These are phyloP conservation scores for Plasmopara halstedii DNA, from an alignment of 352 stramenopile species.

Conservation along the genomic window DNA sequence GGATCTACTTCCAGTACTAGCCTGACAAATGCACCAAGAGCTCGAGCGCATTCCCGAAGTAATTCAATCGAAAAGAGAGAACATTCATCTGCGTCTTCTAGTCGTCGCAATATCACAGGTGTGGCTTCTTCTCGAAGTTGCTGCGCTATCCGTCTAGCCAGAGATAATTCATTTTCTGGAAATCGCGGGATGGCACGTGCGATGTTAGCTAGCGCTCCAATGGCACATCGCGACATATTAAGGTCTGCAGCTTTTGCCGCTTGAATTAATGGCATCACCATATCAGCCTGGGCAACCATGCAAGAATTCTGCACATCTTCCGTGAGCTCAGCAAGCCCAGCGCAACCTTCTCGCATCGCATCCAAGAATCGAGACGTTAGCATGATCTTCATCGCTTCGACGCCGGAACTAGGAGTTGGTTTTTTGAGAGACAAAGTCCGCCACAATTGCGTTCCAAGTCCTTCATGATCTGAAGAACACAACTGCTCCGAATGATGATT, in stretches of 20 bases:
- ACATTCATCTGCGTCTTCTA: slow-evolving; percentile 37
- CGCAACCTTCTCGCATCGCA: slow-evolving; percentile 66
- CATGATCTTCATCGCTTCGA: slow-evolving; percentile 84
- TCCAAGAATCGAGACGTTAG: slow-evolving; percentile 65
- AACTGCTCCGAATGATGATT: slow-evolving; percentile 5
- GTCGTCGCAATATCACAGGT: slow-evolving; percentile 30
- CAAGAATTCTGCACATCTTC: slow-evolving; percentile 53
- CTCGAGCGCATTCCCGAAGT: slow-evolving; percentile 61
- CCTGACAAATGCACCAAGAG: slow-evolving; percentile 41
- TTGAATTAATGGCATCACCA: slow-evolving; percentile 46
- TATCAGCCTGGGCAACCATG: slow-evolving; percentile 43
- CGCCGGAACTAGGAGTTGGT: slow-evolving; percentile 48
- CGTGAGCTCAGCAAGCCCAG: slow-evolving; percentile 60
- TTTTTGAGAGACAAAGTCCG: slow-evolving; percentile 38
- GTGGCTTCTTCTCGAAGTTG: slow-evolving; percentile 44
- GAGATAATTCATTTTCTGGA: slow-evolving; percentile 27
- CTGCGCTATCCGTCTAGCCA: slow-evolving; percentile 23
- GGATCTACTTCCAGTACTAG: slow-evolving; percentile 32
- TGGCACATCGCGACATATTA: slow-evolving; percentile 59
- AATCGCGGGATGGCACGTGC: slow-evolving; percentile 45
- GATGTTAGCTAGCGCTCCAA: slow-evolving; percentile 64
- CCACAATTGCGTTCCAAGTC: slow-evolving; percentile 54
- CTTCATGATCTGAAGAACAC: slow-evolving; percentile 24
- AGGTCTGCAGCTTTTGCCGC: slow-evolving; percentile 42
- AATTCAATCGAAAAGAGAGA: slow-evolving; percentile 63